Base-by-base conservation (phyloP, 768 basidiomycete genomes). In the Lentinula sp. region DNA sequence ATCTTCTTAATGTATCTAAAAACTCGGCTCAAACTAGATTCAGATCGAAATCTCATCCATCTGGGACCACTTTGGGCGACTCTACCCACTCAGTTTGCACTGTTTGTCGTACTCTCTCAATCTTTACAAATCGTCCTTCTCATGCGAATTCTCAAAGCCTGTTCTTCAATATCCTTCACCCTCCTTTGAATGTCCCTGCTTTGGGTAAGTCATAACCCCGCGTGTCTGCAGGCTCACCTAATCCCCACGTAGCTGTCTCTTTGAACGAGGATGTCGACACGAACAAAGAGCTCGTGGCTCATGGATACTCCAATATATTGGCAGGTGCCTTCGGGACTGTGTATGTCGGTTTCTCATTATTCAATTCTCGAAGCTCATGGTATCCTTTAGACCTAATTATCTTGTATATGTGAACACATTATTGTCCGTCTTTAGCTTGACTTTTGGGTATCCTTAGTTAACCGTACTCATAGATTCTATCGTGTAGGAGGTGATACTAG, bases 11-110 rank as follows among this genome's bases (percentile, higher is more conserved):
- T 60, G 11, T 10, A 18, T 16, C 7, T 7, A 10, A 45, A 31
- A 5, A 7, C 28, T 49, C 35, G 49, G 59, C 39, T 49, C 13
- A 51, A 46, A 21, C 37, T 58, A 37, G 49, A 43, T 53, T 31
- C 67, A 92, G 91, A 95, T 68, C 81, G 84, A 63, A 68, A 69
- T 13, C 77, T 80, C 18, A 84, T 90, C 13, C 76, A 75, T 18
- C 92, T 85, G 75, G 73, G 69, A 4, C 84, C 88, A 0, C 76
- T 99, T 35, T 88, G 88, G 85, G 74, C 82, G 1, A 95, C 93
- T 0, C 74, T 99, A 68, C 95, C 96, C 3, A 98, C 95, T 1
- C 96, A 98, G 69, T 84, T 98, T 61, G 96, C 96, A 4, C 71
- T 99, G 85, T 89, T 63, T 68, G 91, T 75, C 70, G 66, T 66